Base-by-base conservation (phyloP, 2,329 filamentous ascomycete genomes). In the Neofusicoccum sp. region DNA sequence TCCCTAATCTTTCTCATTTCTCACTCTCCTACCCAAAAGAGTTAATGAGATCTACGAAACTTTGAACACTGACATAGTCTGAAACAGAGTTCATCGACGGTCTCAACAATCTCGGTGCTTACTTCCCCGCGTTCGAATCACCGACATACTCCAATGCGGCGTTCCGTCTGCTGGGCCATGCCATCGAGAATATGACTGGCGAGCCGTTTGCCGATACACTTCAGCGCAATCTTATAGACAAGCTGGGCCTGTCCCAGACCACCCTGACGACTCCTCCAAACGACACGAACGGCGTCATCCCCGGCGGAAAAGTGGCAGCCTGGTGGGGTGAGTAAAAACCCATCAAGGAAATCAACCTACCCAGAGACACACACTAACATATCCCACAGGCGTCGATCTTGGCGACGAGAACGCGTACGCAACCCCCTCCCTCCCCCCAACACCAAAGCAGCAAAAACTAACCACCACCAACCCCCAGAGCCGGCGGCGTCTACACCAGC, bases 191-290 rank as follows among this genome's bases (percentile, higher is more conserved):
- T 3, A 77, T 82, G 6, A 77, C 76, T 0, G 73, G 74, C 2
- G 72, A 76, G 45, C 66, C 70, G 0, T 80, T 76, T 43, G 65
- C 71, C 14, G 67, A 74, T 0, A 66, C 79, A 0, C 63, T 82
- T 2, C 61, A 76, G 14, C 66, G 76, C 2, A 69, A 73, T 3
- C 61, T 83, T 7, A 69, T 79, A 29, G 67, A 73, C 31, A 77
- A 78, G 2, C 70, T 83, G 6, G 71, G 72, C 1, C 66, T 83
- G 22, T 78, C 73, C 9, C 67, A 69, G 14, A 78, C 78, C 1
- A 77, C 70, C 65, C 69, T 70, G 63, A 72, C 60, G 45, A 69
- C 69, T 29, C 73, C 73, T 5, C 64, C 67, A 14, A 66, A 66
- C 58, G 66, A 69, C 5, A 66, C 66, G 1, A 64, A 63, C 52